These are phyloP conservation scores for Cladosporium phlei DNA, from an alignment of 2,329 filamentous ascomycete species.

Conservation along the genomic window DNA sequence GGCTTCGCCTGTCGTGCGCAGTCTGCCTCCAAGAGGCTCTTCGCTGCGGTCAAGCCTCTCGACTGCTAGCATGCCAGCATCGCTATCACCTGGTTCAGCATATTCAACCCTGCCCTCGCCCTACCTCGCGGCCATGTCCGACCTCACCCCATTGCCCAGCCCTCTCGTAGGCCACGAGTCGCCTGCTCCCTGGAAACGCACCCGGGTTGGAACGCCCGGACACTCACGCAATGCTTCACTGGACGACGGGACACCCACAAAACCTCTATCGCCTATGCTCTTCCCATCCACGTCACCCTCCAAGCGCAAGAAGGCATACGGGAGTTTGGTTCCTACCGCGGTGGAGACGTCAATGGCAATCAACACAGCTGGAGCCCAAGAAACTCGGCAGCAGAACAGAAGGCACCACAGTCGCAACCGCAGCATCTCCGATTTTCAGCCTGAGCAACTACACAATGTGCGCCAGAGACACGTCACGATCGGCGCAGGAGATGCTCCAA, in stretches of 20 bases:
- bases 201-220: conserved; percentile 27
- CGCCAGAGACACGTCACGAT: conserved; percentile 68
- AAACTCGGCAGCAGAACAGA: conserved; percentile 18
- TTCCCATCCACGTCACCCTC: conserved; percentile 21
- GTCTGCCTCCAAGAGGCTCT: conserved; percentile 21
- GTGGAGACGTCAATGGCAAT: conserved; percentile 33
- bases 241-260: conserved; percentile 29
- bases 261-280: not conserved
- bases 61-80: conserved; percentile 40
- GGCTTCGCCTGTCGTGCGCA: conserved; percentile 32
- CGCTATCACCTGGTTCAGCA: conserved; percentile 42
- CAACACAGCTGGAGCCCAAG: conserved; percentile 22
- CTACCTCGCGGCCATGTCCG: conserved; percentile 44
- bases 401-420: conserved; percentile 63
- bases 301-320: conserved; percentile 46
- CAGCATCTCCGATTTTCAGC: conserved; percentile 83
- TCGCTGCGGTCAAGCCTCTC: conserved; percentile 39
- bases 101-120: conserved; percentile 43
- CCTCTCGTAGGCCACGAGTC: conserved; percentile 40
- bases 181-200: conserved; percentile 40
- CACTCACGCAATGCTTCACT: conserved; percentile 27
- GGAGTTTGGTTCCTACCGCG: conserved; percentile 38
- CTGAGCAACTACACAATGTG: conserved; percentile 63
- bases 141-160: conserved; percentile 50
- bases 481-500: conserved; percentile 49